phyloP scores from a whole-genome alignment of 495 filamentous ascomycete genomes.

The Penicillium lividum region DNA sequence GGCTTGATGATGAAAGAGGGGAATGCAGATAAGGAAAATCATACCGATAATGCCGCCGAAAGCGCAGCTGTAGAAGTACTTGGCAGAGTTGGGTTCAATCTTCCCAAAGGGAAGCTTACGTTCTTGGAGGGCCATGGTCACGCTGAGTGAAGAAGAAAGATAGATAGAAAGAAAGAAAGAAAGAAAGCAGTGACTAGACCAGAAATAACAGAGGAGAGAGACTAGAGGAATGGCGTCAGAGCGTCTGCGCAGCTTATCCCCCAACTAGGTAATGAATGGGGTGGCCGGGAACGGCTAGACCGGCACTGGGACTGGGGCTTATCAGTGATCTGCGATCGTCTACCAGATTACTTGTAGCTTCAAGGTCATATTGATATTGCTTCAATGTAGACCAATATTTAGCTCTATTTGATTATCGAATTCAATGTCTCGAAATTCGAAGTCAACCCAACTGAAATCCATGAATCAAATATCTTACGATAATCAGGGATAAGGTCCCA shows the following conservation, averaged over 20 bases:
- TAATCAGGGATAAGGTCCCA: not conserved
- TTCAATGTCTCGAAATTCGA: not conserved
- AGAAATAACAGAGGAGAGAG: conserved; percentile 3
- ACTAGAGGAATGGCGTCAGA: conserved; percentile 21
- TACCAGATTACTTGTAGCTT: not conserved
- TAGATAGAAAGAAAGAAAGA: conserved; percentile 6
- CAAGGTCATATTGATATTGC: not conserved
- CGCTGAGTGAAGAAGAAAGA: not conserved
- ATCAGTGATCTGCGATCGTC: conserved; percentile 9
- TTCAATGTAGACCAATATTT: not conserved
- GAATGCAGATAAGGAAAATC: conserved; percentile 9
- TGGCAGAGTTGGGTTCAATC: conserved; percentile 67
- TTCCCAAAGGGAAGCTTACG: conserved; percentile 49
- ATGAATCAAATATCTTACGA: not conserved
- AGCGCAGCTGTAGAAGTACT: conserved; percentile 66
- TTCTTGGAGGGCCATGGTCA: conserved; percentile 39
- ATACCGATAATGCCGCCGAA: conserved; percentile 66
- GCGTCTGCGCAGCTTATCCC: conserved; percentile 10
- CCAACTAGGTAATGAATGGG: not conserved
- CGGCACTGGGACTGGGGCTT: conserved; percentile 22
- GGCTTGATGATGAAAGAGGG: conserved; percentile 3
- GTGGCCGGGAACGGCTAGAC: conserved; percentile 23
- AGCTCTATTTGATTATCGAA: not conserved
- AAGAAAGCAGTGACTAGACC: conserved; percentile 1
- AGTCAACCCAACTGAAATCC: not conserved